Evolutionary conservation across 2,329 filamentous ascomycete genomes (phyloP).

Genomic region (Raffaelea arxii): DNA sequence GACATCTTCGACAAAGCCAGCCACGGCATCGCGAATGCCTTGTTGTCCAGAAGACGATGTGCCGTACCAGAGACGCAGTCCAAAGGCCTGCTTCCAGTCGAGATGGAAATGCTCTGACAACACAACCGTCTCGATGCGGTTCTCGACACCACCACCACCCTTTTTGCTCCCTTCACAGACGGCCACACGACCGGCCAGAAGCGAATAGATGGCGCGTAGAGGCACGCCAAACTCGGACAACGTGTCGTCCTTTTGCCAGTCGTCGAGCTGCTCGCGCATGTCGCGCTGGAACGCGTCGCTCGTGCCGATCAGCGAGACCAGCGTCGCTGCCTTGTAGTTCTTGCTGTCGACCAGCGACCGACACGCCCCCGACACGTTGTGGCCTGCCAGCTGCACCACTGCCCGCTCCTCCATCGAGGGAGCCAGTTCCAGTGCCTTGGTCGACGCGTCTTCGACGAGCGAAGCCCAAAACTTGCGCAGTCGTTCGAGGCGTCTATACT

Average conservation of each 20-base stretch:
- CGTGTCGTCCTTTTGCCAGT: slow-evolving; percentile 75
- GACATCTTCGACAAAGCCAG: slow-evolving; percentile 65
- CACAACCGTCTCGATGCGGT: slow-evolving; percentile 68
- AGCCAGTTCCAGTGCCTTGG: slow-evolving; percentile 45
- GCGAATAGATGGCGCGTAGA: slow-evolving; percentile 78
- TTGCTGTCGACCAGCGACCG: slow-evolving; percentile 64
- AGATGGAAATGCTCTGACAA: slow-evolving; percentile 77
- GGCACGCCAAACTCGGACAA: slow-evolving; percentile 80
- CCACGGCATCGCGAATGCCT: slow-evolving; percentile 62
- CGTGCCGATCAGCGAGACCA: slow-evolving; percentile 61
- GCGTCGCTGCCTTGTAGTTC: slow-evolving; percentile 42
- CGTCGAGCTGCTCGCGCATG: slow-evolving; percentile 69
- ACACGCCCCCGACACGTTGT: slow-evolving; percentile 76
- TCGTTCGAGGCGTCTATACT: slow-evolving; percentile 47
- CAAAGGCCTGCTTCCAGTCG: slow-evolving; percentile 91
- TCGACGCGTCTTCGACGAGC: slow-evolving; percentile 49
- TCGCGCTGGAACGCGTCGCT: slow-evolving; percentile 61
- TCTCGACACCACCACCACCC: slow-evolving; percentile 62
- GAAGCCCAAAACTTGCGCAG: slow-evolving; percentile 59
- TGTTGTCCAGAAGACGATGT: slow-evolving; percentile 58
- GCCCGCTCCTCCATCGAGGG: slow-evolving; percentile 71
- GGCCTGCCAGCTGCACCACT: slow-evolving; percentile 66
- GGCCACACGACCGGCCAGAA: slow-evolving; percentile 80
- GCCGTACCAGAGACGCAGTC: slow-evolving; percentile 82
- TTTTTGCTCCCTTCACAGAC: slow-evolving; percentile 74